Conservation (phyloP, 2,329 filamentous ascomycete genomes). For the Diaporthe eres region DNA sequence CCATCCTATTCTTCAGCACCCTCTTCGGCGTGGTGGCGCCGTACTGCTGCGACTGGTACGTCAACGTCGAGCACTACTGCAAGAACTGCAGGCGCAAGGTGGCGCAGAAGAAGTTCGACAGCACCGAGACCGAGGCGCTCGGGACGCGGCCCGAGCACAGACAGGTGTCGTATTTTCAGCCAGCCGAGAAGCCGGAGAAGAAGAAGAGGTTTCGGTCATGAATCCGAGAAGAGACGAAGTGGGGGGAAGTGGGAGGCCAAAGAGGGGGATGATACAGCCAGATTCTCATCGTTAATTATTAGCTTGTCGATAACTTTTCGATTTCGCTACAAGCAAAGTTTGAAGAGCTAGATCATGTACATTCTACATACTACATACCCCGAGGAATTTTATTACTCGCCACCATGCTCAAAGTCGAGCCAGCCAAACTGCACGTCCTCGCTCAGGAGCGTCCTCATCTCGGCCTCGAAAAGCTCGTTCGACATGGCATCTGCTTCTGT, state of each 20-base stretch:
- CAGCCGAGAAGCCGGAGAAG: background rate
- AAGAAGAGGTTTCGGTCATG: background rate
- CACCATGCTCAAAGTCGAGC: slow-evolving; percentile 39
- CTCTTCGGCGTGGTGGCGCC: slow-evolving; percentile 12
- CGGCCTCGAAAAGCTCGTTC: slow-evolving; percentile 45
- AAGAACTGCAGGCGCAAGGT: slow-evolving; percentile 30
- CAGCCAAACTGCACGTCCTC: slow-evolving; percentile 44
- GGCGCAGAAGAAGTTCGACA: slow-evolving; percentile 13
- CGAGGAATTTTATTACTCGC: slow-evolving; percentile 10
- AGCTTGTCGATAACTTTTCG: background rate
- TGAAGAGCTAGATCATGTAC: slow-evolving; percentile 14
- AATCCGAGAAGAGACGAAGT: too few species aligned
- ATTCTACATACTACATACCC: slow-evolving; percentile 11
- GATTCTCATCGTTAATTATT: background rate
- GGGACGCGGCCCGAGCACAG: slow-evolving; percentile 23
- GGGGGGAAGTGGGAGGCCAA: too few species aligned
- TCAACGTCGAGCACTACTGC: slow-evolving; percentile 27
- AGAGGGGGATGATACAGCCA: background rate
- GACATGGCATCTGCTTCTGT: slow-evolving; percentile 41
- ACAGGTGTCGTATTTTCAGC: slow-evolving; percentile 2
- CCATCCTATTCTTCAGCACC: slow-evolving; percentile 8
- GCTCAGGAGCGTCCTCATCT: slow-evolving; percentile 43
- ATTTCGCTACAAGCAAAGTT: background rate
- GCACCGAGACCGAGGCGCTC: slow-evolving; percentile 1
- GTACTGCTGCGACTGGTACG: slow-evolving; percentile 23